Percentiles rank a stretch among this genome's conserved stretches.
phyloP scores from a whole-genome alignment of 768 basidiomycete species.

The Kondoa malvinella region DNA sequence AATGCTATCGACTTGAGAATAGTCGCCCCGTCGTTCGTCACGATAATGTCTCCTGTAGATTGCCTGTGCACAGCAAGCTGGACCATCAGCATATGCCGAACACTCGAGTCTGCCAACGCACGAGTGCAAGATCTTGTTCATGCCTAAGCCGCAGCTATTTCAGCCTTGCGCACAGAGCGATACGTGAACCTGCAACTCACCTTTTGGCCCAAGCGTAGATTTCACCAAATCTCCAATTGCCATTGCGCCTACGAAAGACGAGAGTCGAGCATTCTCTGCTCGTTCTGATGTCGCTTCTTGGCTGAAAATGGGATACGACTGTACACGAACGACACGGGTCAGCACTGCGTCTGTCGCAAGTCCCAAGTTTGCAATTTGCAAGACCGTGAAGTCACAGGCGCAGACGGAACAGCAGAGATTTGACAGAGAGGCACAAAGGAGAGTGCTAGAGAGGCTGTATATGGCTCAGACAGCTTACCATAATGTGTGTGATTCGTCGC shows the following conservation, averaged over 20 bases:
- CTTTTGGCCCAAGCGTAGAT: conserved; percentile 94
- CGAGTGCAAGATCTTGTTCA: conserved; percentile 99
- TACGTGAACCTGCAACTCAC: not conserved
- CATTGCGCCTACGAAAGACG: conserved; percentile 91
- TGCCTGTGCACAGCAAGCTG: not conserved
- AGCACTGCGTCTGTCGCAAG: no score
- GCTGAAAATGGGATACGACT: not conserved
- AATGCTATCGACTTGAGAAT: conserved; percentile 94
- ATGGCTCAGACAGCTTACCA: no score
- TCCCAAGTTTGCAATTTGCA: no score
- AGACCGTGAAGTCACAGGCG: no score
- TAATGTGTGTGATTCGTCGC: no score
- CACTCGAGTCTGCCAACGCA: not conserved
- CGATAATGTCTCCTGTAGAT: conserved; percentile 66
- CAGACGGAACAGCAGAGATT: no score
- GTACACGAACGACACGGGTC: no score
- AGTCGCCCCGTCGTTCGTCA: conserved; percentile 97
- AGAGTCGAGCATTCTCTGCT: conserved; percentile 59
- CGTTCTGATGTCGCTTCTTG: not conserved
- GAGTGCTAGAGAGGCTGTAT: no score
- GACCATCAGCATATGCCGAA: conserved; percentile 1
- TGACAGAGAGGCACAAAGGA: no score
- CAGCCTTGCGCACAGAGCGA: not conserved
- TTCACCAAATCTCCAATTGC: conserved; percentile 97
- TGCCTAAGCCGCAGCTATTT: no score